Conservation (phyloP, 257 asterid genomes). For the Penstemon eatonii region DNA sequence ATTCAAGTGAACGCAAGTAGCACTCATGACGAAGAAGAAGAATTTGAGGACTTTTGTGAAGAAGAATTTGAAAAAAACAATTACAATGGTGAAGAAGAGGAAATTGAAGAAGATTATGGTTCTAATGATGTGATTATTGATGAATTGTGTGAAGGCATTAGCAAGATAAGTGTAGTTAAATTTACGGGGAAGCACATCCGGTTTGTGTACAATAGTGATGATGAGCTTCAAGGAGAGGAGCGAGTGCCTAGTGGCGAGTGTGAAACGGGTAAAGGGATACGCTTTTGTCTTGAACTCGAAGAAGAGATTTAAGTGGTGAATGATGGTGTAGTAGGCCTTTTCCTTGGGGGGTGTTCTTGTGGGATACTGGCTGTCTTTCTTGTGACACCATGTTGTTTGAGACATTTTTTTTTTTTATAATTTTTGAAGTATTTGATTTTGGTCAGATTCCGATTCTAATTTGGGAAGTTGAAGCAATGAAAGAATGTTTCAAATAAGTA, state of each 20-base stretch:
- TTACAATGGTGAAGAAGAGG: conserved; percentile 29
- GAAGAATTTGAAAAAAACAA: conserved; percentile 21
- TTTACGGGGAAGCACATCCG: conserved; percentile 68
- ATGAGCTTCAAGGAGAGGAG: conserved; percentile 59
- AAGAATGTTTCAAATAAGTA: no score
- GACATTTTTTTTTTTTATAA: no score
- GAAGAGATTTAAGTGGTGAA: no score
- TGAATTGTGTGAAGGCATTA: conserved; percentile 74
- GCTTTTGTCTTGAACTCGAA: no score
- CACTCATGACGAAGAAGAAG: conserved; percentile 17
- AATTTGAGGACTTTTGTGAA: not conserved
- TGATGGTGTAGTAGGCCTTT: no score
- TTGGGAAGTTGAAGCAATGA: no score
- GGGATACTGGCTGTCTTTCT: conserved; percentile 8
- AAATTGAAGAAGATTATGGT: conserved; percentile 3
- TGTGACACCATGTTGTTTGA: conserved; percentile 14
- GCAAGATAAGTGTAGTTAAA: conserved; percentile 53
- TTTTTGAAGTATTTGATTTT: no score
- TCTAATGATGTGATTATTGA: conserved; percentile 36
- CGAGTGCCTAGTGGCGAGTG: conserved; percentile 21
- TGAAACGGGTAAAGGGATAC: not conserved
- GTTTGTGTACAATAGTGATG: conserved; percentile 73
- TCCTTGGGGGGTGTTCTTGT: not conserved
- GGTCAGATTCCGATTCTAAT: no score
- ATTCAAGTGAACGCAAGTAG: conserved; percentile 21